Evolutionary conservation across 768 basidiomycete species (phyloP).

Genomic region (Suillus hirtellus): DNA sequence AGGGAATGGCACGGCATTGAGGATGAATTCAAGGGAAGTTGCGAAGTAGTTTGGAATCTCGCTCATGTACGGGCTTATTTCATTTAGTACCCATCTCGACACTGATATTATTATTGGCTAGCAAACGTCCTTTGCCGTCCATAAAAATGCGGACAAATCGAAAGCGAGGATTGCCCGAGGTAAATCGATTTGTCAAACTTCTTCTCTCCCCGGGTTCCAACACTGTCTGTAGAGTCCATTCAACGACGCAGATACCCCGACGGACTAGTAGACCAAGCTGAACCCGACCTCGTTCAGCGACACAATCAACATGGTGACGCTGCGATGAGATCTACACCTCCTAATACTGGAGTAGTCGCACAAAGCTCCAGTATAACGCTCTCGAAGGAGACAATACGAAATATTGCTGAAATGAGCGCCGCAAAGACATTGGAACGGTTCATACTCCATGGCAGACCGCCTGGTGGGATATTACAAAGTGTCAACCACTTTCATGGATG

Average conservation of each 20-base stretch:
- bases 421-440: background rate
- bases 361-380: background rate
- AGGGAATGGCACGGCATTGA: background rate
- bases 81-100: background rate
- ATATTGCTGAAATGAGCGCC: background rate
- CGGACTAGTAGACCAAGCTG: background rate
- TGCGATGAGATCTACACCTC: background rate
- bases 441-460: background rate
- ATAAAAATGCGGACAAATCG: background rate
- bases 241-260: background rate
- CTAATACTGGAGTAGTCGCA: background rate
- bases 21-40: fast-evolving
- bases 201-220: background rate
- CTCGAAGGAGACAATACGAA: background rate
- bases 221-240: background rate
- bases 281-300: background rate
- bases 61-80: background rate
- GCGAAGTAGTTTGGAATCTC: background rate
- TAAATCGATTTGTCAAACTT: background rate
- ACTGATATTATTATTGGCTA: background rate
- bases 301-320: background rate
- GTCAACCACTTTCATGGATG: background rate
- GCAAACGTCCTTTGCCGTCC: background rate
- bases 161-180: background rate
- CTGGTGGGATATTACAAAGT: background rate